These are phyloP conservation scores for Cladosporium sp. DNA, from an alignment of 2,329 filamentous ascomycete genomes.

Conservation along the genomic window DNA sequence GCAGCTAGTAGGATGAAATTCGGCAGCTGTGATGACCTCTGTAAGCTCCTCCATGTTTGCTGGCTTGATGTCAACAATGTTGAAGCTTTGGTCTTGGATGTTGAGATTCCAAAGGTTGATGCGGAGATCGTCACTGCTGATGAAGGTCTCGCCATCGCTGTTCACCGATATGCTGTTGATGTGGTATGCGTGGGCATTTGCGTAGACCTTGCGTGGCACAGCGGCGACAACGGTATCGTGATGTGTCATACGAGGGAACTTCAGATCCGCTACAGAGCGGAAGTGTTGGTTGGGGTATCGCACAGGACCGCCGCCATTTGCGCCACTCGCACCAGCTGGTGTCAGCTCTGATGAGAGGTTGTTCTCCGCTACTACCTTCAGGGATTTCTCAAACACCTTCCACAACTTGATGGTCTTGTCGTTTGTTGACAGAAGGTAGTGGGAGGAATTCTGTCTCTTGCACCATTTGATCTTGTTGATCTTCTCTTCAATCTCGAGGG, in stretches of 20 bases:
- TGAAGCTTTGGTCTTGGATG: slow-evolving; percentile 99
- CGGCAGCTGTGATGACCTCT: slow-evolving; percentile 96
- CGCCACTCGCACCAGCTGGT: slow-evolving; percentile 57
- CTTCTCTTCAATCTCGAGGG: slow-evolving; percentile 98
- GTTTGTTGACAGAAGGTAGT: slow-evolving; percentile 97
- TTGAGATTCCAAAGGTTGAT: slow-evolving; percentile 99
- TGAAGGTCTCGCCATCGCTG: slow-evolving; percentile 98
- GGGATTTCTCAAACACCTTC: slow-evolving; percentile 99
- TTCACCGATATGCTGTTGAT: slow-evolving; percentile 99
- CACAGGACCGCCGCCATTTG: slow-evolving; percentile 73
- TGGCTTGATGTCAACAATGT: slow-evolving; percentile 99
- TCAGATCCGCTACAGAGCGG: slow-evolving; percentile 75
- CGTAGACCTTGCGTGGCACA: slow-evolving; percentile 91
- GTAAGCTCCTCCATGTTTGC: slow-evolving; percentile 99
- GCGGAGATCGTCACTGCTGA: slow-evolving; percentile 94
- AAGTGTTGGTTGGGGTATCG: slow-evolving; percentile 72
- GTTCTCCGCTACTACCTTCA: slow-evolving; percentile 98
- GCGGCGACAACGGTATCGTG: slow-evolving; percentile 98
- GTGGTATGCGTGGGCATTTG: slow-evolving; percentile 97
- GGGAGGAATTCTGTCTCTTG: slow-evolving; percentile 93
- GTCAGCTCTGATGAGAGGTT: slow-evolving; percentile 95
- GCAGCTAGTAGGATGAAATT: slow-evolving; percentile 95
- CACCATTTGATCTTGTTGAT: slow-evolving; percentile 99
- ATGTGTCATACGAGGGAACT: slow-evolving; percentile 92
- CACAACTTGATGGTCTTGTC: slow-evolving; percentile 99